Base-by-base conservation (phyloP, 768 basidiomycete genomes). In the Termitomyces sp. region DNA sequence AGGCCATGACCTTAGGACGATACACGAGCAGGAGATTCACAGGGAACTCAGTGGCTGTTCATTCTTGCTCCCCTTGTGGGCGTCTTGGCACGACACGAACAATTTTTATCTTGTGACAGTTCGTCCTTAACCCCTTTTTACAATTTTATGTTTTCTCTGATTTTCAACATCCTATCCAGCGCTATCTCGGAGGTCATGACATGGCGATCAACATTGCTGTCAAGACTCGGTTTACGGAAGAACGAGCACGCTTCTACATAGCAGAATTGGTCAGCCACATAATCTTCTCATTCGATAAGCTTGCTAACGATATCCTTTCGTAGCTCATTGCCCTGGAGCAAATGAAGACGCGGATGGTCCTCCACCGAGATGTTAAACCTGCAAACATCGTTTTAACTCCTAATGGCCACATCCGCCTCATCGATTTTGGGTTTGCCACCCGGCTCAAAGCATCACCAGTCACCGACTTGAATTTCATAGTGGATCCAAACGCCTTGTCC, bases 281-380 rank as follows among this genome's bases (percentile, higher is more conserved):
- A 18, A 27, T 39, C 24, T 39, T 27, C 4, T 9, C 10, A 24
- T 4, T 26, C 9, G 6, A 4, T 2, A 24, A 24, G 1, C 16
- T 13, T 26, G 18, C 24, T 51, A 13, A 51, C 18, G 16, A n/a
- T 7, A 10, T 0, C 7, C 10, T 24, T 1, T 22, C 18, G 8
- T 47, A 88, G 87, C 67, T 85, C 84, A 52, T 74, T 51, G 56
- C 56, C 6, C 52, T 63, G 0, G 47, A 63, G 20, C 32, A 60
- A 18, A 37, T 63, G 26, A 54, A 56, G 27, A 20, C 27, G 1
- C 13, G 40, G 0, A 39, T 37, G 13, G 30, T 64, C 7, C 39
- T 62, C 7, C 58, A 64, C 14, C 56, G 61, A 0, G 64, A 60
- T 40, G 39, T 65, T 24, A 65, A 65, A 27, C 61, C 57, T 9